A percentile compares a stretch with the other conserved stretches of the same genome.
Evolutionary conservation across 1,284 basidiomycete species (phyloP).

Genomic region (Trametes hirsuta): DNA sequence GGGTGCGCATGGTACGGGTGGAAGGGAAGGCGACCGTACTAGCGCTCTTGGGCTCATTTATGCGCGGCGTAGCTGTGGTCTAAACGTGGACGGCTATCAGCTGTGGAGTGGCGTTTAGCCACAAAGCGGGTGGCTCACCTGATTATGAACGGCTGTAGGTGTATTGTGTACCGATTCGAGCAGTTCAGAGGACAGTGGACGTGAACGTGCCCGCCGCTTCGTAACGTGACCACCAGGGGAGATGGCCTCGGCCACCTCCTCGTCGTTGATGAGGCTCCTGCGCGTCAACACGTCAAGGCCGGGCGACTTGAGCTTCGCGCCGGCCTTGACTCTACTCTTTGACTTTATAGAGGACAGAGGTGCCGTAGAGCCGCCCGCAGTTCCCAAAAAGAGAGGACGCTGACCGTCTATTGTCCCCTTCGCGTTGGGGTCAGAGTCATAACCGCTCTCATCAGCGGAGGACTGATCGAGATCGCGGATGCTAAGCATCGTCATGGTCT

Average conservation of each 20-base stretch:
- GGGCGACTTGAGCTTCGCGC: slow-evolving; percentile 19
- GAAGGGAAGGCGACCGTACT: slow-evolving; percentile 33
- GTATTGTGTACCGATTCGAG: slow-evolving; percentile 50
- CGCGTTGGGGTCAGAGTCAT: slow-evolving; percentile 52
- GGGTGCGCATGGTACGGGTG: slow-evolving; percentile 28
- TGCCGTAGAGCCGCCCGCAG: slow-evolving; percentile 17
- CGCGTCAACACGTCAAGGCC: slow-evolving; percentile 23
- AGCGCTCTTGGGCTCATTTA: slow-evolving; percentile 26
- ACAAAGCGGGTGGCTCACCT: slow-evolving; percentile 28
- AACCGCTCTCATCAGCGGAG: slow-evolving; percentile 46
- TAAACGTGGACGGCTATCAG: slow-evolving; percentile 17
- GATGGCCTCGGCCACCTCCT: slow-evolving; percentile 64
- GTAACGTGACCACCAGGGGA: slow-evolving; percentile 74
- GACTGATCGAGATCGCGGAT: slow-evolving; percentile 55
- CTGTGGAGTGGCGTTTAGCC: slow-evolving; percentile 15
- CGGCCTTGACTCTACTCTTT: slow-evolving; percentile 39
- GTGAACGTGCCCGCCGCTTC: slow-evolving; percentile 69
- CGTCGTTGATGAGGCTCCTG: slow-evolving; percentile 33
- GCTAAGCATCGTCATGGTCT: slow-evolving; percentile 65
- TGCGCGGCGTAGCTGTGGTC: slow-evolving; percentile 23
- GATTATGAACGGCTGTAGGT: slow-evolving; percentile 34
- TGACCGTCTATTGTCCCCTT: slow-evolving; percentile 40
- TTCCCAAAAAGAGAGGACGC: slow-evolving; percentile 29
- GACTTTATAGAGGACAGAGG: slow-evolving; percentile 38
- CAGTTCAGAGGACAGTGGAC: slow-evolving; percentile 69